These are phyloP conservation scores for Beauveria pseudobassiana DNA, from an alignment of 2,329 filamentous ascomycete species.

Conservation along the genomic window DNA sequence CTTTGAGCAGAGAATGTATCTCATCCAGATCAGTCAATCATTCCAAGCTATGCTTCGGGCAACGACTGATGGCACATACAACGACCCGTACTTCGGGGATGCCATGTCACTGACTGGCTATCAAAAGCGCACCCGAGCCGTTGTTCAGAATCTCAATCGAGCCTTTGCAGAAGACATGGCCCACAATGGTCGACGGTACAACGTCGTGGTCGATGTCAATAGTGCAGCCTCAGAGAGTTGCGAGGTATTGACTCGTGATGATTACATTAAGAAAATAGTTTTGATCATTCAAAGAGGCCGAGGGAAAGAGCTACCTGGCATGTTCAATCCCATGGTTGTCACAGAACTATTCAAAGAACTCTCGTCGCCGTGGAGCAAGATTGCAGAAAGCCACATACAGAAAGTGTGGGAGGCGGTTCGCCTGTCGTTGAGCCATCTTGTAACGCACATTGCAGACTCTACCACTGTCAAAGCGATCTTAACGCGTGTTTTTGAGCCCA, in stretches of 20 bases:
- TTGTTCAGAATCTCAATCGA: too few relatives aligned
- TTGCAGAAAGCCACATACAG: constrained; percentile 26
- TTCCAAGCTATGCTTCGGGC: constrained; percentile 15
- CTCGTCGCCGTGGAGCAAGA: constrained; percentile 42
- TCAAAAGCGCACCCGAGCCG: too few relatives aligned
- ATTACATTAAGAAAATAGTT: constrained; percentile 18
- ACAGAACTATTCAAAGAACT: constrained; percentile 54
- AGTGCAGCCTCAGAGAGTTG: background rate
- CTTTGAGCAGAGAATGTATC: constrained; percentile 38
- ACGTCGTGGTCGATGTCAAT: constrained; percentile 19
- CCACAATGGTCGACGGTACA: constrained; percentile 34
- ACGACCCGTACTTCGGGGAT: too few relatives aligned
- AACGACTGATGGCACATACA: constrained; percentile 32
- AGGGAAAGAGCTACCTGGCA: constrained; percentile 50
- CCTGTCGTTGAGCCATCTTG: constrained; percentile 8
- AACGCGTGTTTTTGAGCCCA: constrained; percentile 14
- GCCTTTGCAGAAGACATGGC: too few relatives aligned
- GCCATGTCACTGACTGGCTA: too few relatives aligned
- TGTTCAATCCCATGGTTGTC: constrained; percentile 52
- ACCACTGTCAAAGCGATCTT: constrained; percentile 14
- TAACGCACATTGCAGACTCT: constrained; percentile 14
- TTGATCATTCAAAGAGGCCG: constrained; percentile 21
- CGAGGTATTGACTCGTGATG: constrained; percentile 9
- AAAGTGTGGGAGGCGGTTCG: constrained; percentile 13
- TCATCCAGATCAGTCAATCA: constrained; percentile 36